Evolutionary conservation across 108 stramenopile species (phyloP), one percentile per base, ranked within the genome.

Genomic region (Epithemia pelagica): DNA sequence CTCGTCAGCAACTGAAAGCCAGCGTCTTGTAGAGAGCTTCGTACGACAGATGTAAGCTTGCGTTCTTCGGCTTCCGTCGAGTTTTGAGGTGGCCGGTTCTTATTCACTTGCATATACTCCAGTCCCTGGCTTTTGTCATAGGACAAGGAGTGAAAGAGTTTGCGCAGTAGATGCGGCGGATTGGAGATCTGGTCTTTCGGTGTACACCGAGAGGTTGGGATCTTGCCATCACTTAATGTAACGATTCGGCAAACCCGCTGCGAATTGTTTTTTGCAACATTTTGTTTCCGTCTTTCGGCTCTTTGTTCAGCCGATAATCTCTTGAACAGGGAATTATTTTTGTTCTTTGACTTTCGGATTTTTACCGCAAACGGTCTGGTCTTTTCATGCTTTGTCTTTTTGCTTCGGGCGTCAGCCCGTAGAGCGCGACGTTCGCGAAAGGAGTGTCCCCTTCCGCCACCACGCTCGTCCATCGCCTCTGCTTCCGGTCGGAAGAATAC

Each of bases 11-110:
- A 71, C 53, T 79, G 64, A 74, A 80, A 92, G 7, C 91, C 91
- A 32, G 88, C 85, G 73, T 92, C 84, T 60, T 87, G 72, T 53
- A 91, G 67, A 1, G 83, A 82, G 59, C 66, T 72, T 64, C 82
- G 72, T 1, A 80, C 53, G 8, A 81, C 64, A 27, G 75, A 72
- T n/a, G 80, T 62, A 32, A 82, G 37, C 32, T 76, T 65, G 52
- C 72, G 74, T 56, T 82, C 72, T 24, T 61, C 37, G 5, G 5
- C 15, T 46, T 5, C 62, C 22, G 28, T 30, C 7, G 66, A 1
- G 54, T 65, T 74, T 52, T 28, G 54, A 18, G 67, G 66, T 25
- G 54, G 20, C 18, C 59, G 55, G 21, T 46, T 28, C 22, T 54
- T 58, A 7, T 61, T 24, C 26, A 54, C 25, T 21, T 68, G 27